Evolutionary conservation across 768 basidiomycete genomes (phyloP), one percentile per base, ranked within the genome.

Genomic region (Collybia nuda): DNA sequence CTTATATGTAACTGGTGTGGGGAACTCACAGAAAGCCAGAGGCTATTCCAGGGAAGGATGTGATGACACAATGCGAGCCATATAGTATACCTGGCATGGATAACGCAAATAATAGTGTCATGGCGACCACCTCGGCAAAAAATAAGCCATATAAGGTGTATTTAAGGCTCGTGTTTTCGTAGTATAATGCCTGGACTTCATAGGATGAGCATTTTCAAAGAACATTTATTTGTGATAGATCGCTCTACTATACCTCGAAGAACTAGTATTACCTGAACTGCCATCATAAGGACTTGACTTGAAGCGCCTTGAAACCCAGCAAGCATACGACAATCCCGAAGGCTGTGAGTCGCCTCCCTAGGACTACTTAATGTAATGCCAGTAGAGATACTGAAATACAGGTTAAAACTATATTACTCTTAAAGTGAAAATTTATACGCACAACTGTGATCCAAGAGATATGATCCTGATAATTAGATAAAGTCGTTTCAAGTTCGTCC

Each of bases 161-260:
- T n/a, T 50, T 54, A 21, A 63, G 55, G 40, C n/a, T 49, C 19
- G 26, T 43, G 23, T 49, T 44, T 32, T 55, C 44, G 24, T 58
- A 32, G 40, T 56, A 63, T 21, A 63, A 56, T 15, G 62, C 62
- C 28, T 55, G 55, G 23, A 63, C 62, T 63, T 39, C 7, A 46
- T 14, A 19, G 38, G n/a, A 11, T 6, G 18, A 9, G 17, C 7
- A 14, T 17, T 32, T 15, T 37, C 26, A 51, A 45, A 9, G 40
- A 40, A 12, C 24, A 21, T 15, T 15, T 29, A 15, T n/a, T 15
- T 21, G 14, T 9, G 36, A 7, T 37, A 6, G 11, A 55, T 23
- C n/a, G 12, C 24, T 36, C 15, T 28, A n/a, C 11, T 53, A 9
- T 42, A 63, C 62, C 54, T 58, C 62, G 50, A 18, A 61, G 36